Evolutionary conservation across 495 filamentous ascomycete genomes (phyloP).

Genomic region (Pseudoneurospora amorphoporcata): DNA sequence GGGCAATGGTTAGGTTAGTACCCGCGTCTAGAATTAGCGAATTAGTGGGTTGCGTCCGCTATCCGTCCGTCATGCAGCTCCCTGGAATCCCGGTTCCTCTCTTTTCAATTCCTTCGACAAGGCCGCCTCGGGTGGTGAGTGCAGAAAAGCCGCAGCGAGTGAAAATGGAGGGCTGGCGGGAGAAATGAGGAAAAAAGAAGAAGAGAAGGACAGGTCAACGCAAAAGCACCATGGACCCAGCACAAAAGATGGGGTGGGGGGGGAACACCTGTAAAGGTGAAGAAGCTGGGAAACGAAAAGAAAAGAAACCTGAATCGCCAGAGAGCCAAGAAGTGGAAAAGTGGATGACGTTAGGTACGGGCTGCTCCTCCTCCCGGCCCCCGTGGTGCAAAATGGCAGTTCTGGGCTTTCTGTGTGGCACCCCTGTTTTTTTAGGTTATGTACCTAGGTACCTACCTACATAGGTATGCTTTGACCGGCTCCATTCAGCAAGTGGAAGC

Average conservation of each 20-base stretch:
- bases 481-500: neutral
- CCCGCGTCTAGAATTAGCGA: neutral
- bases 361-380: neutral
- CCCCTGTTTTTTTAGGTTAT: neutral
- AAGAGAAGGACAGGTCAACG: neutral
- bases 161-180: neutral
- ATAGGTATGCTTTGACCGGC: neutral
- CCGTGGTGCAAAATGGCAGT: neutral
- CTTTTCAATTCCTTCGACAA: neutral
- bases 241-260: neutral
- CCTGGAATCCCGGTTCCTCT: neutral
- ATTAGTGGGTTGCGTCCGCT: neutral
- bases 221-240: neutral
- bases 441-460: too few relatives aligned
- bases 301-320: neutral
- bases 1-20: neutral
- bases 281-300: neutral
- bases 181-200: neutral
- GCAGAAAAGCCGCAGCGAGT: neutral
- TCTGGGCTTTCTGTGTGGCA: neutral
- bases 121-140: neutral
- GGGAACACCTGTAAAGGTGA: neutral
- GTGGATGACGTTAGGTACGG: neutral
- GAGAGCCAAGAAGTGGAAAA: neutral
- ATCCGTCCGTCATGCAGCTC: neutral